phyloP scores from a whole-genome alignment of 2,329 filamentous ascomycete genomes.

The Orbilia blumenaviensis region DNA sequence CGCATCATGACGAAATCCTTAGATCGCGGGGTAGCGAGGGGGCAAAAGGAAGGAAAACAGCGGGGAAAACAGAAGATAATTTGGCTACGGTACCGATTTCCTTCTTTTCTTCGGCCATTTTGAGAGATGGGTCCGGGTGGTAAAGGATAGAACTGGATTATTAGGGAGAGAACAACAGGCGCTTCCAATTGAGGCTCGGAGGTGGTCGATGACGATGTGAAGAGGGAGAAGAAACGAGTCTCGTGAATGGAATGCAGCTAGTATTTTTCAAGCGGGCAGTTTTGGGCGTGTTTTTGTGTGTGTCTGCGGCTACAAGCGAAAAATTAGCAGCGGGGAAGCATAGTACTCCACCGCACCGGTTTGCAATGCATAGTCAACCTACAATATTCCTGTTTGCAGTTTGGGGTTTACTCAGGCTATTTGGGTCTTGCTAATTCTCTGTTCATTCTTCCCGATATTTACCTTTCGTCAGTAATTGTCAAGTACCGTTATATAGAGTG shows the following conservation, averaged over 20 bases:
- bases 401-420: constrained; percentile 15
- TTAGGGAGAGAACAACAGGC: neutral
- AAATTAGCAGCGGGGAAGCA: constrained; percentile 43
- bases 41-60: neutral
- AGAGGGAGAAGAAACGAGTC: neutral
- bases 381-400: neutral
- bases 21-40: constrained; percentile 55
- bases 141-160: neutral
- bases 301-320: constrained; percentile 52
- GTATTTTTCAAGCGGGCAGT: constrained; percentile 51
- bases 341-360: too few species aligned
- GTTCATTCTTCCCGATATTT: too few species aligned
- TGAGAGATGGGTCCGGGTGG: neutral
- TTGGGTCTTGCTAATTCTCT: too few species aligned
- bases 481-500: too few species aligned
- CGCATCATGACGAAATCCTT: constrained; percentile 57
- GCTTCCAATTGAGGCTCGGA: constrained; percentile 41
- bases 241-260: constrained; percentile 16
- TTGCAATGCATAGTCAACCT: too few species aligned
- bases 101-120: constrained; percentile 53
- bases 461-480: too few species aligned
- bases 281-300: constrained; percentile 52
- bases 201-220: neutral
- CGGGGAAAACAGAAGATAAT: constrained; percentile 11
- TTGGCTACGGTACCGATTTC: constrained; percentile 49